Base-by-base conservation (phyloP, 768 basidiomycete species). In the Boletus tylopilopsis region DNA sequence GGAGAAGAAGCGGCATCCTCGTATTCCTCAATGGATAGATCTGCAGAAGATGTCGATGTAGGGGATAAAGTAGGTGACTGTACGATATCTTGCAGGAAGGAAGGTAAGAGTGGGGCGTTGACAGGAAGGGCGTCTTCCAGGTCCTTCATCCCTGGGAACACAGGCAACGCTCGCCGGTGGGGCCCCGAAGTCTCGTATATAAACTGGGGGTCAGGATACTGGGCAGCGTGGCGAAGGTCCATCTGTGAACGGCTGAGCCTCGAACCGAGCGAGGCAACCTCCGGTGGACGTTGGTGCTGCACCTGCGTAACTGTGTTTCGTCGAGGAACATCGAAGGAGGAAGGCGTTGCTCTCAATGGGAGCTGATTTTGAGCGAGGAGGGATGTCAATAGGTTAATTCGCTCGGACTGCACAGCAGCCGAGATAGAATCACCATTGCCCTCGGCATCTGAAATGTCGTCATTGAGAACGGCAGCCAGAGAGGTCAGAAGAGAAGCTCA, bases 341-440 rank as follows among this genome's bases (percentile, higher is more conserved):
- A 21, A 21, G 59, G 44, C 10, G 61, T 42, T 35, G 49, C 41
- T 34, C 60, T 48, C 8, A 60, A 58, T 45, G 67, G 60, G 22
- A 64, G 51, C 54, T 81, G 77, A 16, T 77, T 77, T 60, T 82
- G 81, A 2, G 80, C 69, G 44, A 91, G 79, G 36, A 90, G 84
- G 43, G 84, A 81, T 2, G 87, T 86, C 42, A 92, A 76, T 18
- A 91, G 74, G 22, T 85, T 83, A 56, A 92, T 90, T 46, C 90
- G 82, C 62, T 91, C 90, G 15, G 87, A 83, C 67, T 92, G 90
- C 36, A 91, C 88, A 21, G 87, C 85, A 32, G 84, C 78, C 38
- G 88, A 90, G 60, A 91, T 88, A 4, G 87, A 90, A 65, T 92
- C 90, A 4, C 88, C 87, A 58, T 92, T 91, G 2, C 90, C 90